Base-by-base conservation (phyloP, 371 early-diverging fungal species). In the Lichtheimia hyalospora region DNA sequence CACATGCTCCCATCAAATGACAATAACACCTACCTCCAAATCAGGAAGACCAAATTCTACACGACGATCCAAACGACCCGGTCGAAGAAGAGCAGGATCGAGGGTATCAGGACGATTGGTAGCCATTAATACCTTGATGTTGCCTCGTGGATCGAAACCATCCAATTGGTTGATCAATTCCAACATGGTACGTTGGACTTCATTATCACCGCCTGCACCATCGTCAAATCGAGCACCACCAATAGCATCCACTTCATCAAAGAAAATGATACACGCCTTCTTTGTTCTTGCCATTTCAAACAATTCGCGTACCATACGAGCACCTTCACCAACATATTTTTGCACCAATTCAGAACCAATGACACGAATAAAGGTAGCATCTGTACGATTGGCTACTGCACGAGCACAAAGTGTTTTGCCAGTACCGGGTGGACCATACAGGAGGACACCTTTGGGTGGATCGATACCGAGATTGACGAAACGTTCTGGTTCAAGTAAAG, bases 111-210 rank as follows among this genome's bases (percentile, higher is more conserved):
- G 98, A 39, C 99, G 88, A 78, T 99, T 99, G 28, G 99, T 99
- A n/a, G 99, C 99, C 99, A 99, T 99, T 65, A 99, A 96, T 5
- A 99, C 93, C 81, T 99, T 99, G 79, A 99, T 99, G 81, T 95
- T 98, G 73, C 97, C 95, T 61, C 96, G 92, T 3, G 98, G 92
- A 73, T 99, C 99, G 67, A 99, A 99, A 54, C 99, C 99, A 68
- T 99, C 99, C 60, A 99, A 82, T 79, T 99, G 99, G 81, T 99
- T 99, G 61, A 99, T 99, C 63, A 99, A 80, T 82, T 99, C 99
- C 66, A 99, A 84, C 99, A 99, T 99, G 18, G 99, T 99, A 69
- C 99, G 90, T 60, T 76, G 77, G 10, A 99, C 99, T 86, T 99
- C 99, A 56, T 93, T 92, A 74, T 99, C 99, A 24, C 96, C 92